Percentiles rank a stretch among this genome's conserved stretches.
Conservation (phyloP, 2,329 filamentous ascomycete genomes). For the Colletotrichum abscissum region DNA sequence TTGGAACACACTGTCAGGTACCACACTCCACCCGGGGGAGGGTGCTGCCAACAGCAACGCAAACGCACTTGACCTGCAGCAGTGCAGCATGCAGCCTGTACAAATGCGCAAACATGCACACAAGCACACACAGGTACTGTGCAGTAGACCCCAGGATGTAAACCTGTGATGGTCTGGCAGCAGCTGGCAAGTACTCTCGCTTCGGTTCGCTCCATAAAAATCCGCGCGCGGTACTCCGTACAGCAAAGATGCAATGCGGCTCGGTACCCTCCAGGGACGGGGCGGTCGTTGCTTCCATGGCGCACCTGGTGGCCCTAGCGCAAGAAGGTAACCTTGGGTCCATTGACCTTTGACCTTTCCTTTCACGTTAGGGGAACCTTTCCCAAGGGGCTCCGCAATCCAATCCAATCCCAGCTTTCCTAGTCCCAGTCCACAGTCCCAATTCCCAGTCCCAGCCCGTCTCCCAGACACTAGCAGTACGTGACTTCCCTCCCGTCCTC, state of each 20-base stretch:
- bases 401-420: constrained; percentile 28
- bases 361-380: constrained; percentile 34
- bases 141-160: background rate
- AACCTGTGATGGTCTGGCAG: background rate
- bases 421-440: background rate
- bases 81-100: background rate
- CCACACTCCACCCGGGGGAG: background rate
- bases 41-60: background rate
- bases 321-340: constrained; percentile 26
- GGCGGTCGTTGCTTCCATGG: constrained; percentile 25
- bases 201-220: constrained; percentile 8
- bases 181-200: constrained; percentile 12
- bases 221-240: background rate
- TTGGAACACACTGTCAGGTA: background rate
- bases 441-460: background rate
- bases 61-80: background rate
- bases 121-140: background rate
- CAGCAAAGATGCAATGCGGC: background rate
- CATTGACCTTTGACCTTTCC: constrained; percentile 28
- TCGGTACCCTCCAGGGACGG: background rate
- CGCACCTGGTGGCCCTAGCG: constrained; percentile 28
- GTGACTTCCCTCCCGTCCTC: background rate
- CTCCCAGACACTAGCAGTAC: background rate
- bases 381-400: constrained; percentile 28
- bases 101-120: background rate